Evolutionary conservation across 2,329 filamentous ascomycete species (phyloP).

Genomic region (Aspergillus terreus): DNA sequence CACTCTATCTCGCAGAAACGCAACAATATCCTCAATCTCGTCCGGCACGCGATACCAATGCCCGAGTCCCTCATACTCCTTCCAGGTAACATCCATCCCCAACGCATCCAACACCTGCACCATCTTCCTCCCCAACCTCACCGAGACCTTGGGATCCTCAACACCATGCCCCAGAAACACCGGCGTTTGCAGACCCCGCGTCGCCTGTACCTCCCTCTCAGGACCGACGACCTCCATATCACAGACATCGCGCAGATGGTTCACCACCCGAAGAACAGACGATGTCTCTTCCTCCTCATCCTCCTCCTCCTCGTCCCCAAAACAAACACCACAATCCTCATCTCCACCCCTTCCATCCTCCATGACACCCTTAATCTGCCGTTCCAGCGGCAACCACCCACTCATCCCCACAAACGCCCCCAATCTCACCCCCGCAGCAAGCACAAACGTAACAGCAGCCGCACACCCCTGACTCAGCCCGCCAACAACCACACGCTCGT

Average conservation of each 20-base stretch:
- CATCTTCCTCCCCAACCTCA: conserved; percentile 13
- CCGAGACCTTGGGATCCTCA: conserved; percentile 14
- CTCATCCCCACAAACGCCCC: neutral
- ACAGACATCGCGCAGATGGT: neutral
- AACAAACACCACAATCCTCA: neutral
- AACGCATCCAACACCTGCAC: conserved; percentile 11
- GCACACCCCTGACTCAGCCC: conserved; percentile 56
- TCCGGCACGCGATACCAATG: neutral
- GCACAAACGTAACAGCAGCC: conserved; percentile 29
- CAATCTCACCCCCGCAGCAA: neutral
- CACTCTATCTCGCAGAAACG: neutral
- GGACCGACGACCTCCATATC: neutral
- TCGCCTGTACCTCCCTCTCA: neutral
- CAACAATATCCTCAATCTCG: neutral
- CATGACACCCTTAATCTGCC: neutral
- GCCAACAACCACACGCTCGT: conserved; percentile 46
- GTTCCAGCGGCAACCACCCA: neutral
- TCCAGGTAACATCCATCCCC: conserved; percentile 17
- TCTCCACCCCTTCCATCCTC: neutral
- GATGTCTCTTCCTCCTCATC: neutral
- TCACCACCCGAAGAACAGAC: neutral
- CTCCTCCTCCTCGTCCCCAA: no score
- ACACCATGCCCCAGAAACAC: conserved; percentile 16
- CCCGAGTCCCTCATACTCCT: neutral
- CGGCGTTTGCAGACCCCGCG: conserved; percentile 6